These are phyloP conservation scores for Colletotrichum siamense DNA, from an alignment of 2,329 filamentous ascomycete species.

Conservation along the genomic window DNA sequence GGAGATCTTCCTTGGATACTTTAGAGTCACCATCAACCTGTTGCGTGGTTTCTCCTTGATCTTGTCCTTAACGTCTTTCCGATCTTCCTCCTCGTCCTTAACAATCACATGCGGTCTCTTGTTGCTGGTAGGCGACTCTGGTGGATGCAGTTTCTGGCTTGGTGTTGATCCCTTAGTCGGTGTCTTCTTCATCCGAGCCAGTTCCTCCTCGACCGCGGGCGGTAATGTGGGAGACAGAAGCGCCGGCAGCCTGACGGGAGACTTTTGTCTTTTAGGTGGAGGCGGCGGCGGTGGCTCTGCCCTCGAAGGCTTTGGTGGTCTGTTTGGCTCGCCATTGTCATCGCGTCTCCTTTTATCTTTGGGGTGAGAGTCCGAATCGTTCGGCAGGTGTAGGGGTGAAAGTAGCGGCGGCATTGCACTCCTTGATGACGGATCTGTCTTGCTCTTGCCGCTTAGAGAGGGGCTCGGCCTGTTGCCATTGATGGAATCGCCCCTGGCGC, in stretches of 20 bases:
- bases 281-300: constrained; percentile 26
- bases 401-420: constrained; percentile 55
- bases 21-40: constrained; percentile 49
- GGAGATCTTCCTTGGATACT: constrained; percentile 52
- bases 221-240: constrained; percentile 64
- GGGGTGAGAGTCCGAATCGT: constrained; percentile 31
- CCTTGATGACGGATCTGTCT: constrained; percentile 41
- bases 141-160: constrained; percentile 29
- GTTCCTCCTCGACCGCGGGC: constrained; percentile 53
- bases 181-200: constrained; percentile 40
- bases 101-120: constrained; percentile 29
- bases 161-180: constrained; percentile 24
- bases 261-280: constrained; percentile 42
- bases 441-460: constrained; percentile 39
- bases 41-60: constrained; percentile 20
- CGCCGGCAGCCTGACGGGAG: constrained; percentile 47
- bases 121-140: constrained; percentile 35
- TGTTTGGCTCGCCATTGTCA: constrained; percentile 22
- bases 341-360: constrained; percentile 34
- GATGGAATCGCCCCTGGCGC: constrained; percentile 43
- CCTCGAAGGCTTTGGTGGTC: constrained; percentile 9
- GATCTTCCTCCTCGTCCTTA: constrained; percentile 37
- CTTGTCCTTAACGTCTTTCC: constrained; percentile 31
- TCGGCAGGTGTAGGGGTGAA: constrained; percentile 56
- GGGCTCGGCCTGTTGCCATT: constrained; percentile 46